Evolutionary conservation across 2,329 filamentous ascomycete genomes (phyloP), one percentile per base, ranked within the genome.

Genomic region (Fusarium globosum): DNA sequence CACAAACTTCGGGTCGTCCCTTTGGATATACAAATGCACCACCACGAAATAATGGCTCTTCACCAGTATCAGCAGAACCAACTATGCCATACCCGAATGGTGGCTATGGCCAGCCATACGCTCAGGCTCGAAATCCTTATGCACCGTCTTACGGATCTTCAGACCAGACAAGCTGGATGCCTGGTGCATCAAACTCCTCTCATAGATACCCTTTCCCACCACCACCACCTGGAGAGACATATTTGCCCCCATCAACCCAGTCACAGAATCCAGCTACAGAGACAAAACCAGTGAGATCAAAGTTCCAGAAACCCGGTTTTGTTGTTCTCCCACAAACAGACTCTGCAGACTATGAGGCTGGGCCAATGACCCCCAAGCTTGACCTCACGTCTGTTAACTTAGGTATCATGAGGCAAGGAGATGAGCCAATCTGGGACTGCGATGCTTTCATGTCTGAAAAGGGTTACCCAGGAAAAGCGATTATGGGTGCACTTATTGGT

Each of bases 401-500:
- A 3, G 52, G 36, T 20, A 45, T 73, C 1, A 42, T 67, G 3
- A 61, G 66, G 6, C 70, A 73, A 20, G 21, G 21, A 1, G 71
- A 71, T 20, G 35, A 23, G 2, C 14, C 42, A 1, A 10, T 73
- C 0, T 73, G 70, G 70, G 53, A 73, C 28, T 71, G 49, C 3
- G 71, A 73, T 18, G 13, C 36, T 0, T 71, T 68, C 14, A 35
- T 33, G 6, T 26, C 45, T 5, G 26, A 55, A 1, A 55, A 33
- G 0, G 35, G 20, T 2, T 53, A 64, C 8, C 58, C 61, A 4
- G 61, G 53, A 0, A 73, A 61, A 43, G 49, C 58, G 5, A 73
- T 73, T 7, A 71, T 73, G 39, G 70, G 66, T 1, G 39, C 53
- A 5, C 71, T 73, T 2, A 18, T 73, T 10, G 71, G 71, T 0